Conservation (phyloP, 75 land plant genomes). For the Pseudotsuga menziesii region DNA sequence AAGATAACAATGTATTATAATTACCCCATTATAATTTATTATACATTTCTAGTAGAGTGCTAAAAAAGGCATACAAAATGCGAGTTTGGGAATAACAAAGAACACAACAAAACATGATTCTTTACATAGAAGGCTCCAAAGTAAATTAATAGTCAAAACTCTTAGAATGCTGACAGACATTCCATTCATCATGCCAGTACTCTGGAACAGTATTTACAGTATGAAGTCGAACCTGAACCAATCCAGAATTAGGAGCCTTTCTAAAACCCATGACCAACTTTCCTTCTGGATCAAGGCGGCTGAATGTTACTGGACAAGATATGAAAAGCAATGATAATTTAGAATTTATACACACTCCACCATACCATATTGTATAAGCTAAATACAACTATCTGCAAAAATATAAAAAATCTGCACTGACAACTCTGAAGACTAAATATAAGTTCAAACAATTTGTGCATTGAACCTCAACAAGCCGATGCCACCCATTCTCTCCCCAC, state of each 20-base stretch:
- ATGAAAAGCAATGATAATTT: not conserved
- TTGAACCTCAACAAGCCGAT: no score
- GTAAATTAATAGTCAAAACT: not conserved
- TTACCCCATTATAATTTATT: not conserved
- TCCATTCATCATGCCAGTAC: not conserved
- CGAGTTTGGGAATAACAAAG: not conserved
- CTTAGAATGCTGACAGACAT: not conserved
- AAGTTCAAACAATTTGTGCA: no score
- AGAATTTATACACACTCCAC: not conserved
- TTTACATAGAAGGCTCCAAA: not conserved
- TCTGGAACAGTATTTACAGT: not conserved
- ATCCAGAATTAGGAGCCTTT: constrained; percentile 42
- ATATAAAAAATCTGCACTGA: no score
- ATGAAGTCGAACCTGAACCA: constrained; percentile 35
- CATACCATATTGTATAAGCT: not conserved
- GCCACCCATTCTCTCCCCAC: not conserved
- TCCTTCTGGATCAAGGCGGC: constrained; percentile 81
- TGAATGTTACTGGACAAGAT: constrained; percentile 58
- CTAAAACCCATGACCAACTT: constrained; percentile 73
- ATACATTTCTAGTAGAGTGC: not conserved
- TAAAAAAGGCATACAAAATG: not conserved
- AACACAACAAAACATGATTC: not conserved
- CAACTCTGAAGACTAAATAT: no score
- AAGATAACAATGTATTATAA: not conserved
- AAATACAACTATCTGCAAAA: no score